Evolutionary conservation across 1,139 yeast species (phyloP), one percentile per base, ranked within the genome.

Genomic region (Hemisphaericaspora xylanilytica): DNA sequence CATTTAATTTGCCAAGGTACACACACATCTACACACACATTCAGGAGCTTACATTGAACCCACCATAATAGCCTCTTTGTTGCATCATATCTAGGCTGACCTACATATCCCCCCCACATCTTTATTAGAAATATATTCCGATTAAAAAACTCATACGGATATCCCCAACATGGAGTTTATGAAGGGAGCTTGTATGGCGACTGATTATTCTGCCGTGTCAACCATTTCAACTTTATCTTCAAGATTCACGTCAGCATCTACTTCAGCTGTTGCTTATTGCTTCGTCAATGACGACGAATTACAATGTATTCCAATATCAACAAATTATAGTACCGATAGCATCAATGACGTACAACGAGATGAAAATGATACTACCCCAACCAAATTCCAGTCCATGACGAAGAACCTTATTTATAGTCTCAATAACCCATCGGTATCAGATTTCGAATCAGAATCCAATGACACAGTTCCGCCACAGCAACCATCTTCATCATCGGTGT

Each of bases 401-500:
- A 63, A 60, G 41, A 71, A 70, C 50, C 54, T 70, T 13, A 50
- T 71, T 31, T 71, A 70, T 49, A 56, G 66, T 37, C 55, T 71
- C 31, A 71, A 71, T 48, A 70, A 71, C 48, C 75, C 76, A 5
- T 65, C 72, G 6, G 50, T 63, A 27, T 65, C 73, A 1, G 75
- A 70, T 41, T 46, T 63, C 9, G 74, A 69, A 34, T 56, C 61
- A 1, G 73, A 67, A 30, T 41, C 31, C 8, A 5, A 36, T 29
- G 16, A 15, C n/a, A 21, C 2, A 25, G n/a, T n/a, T n/a, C n/a
- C n/a, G n/a, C 38, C 18, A 12, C n/a, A 34, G 14, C 26, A 35
- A 11, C 17, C 25, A 18, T 12, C 32, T 33, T 24, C 31, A 34
- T 33, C 33, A 17, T 36, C 40, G 28, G 32, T 38, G 24, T 35